Evolutionary conservation across 441 rosid genomes (phyloP), one percentile per base, ranked within the genome.

Genomic region (Breynia disticha): DNA sequence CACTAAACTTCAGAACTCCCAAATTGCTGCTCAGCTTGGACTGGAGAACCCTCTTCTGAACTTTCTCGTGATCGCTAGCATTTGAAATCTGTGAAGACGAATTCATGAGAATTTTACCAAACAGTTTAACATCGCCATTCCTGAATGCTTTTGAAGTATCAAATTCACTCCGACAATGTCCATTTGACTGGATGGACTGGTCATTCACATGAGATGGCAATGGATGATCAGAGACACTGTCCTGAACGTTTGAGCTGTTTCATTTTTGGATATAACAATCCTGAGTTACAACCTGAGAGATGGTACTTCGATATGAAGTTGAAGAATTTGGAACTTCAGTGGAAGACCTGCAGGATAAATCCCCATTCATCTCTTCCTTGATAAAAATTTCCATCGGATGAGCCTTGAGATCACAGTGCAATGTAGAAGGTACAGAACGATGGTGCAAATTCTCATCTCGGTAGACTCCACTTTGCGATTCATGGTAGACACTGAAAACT

Each of bases 101-200:
- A 46, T 68, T 69, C 43, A 70, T 79, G 37, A 87, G 85, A 62
- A 94, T 84, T 73, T 82, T 76, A 49, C 99, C 97, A 74, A 90
- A 94, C 17, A 87, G 75, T 68, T 85, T 90, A 46, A 94, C 81
- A 73, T 85, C 83, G 16, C 87, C 89, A 68, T 69, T 83, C 65
- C 79, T 71, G 69, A 71, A 59, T 14, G 72, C 76, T 56, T 77
- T 87, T 28, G 64, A 68, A 67, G 80, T 75, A 24, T 50, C 64
- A 1, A 74, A 71, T 58, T 62, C 76, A 51, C 70, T 56, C 67
- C 65, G 75, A 19, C 58, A 57, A 38, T 61, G 66, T 60, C 67
- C 77, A 58, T 60, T 71, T 48, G 58, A 54, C 39, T n/a, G n/a
- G n/a, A n/a, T n/a, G n/a, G n/a, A n/a, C n/a, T 73, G 76, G 24